These are phyloP conservation scores for Coccomyxa subellipsoidea DNA, from an alignment of 163 green algal genomes.

Conservation along the genomic window DNA sequence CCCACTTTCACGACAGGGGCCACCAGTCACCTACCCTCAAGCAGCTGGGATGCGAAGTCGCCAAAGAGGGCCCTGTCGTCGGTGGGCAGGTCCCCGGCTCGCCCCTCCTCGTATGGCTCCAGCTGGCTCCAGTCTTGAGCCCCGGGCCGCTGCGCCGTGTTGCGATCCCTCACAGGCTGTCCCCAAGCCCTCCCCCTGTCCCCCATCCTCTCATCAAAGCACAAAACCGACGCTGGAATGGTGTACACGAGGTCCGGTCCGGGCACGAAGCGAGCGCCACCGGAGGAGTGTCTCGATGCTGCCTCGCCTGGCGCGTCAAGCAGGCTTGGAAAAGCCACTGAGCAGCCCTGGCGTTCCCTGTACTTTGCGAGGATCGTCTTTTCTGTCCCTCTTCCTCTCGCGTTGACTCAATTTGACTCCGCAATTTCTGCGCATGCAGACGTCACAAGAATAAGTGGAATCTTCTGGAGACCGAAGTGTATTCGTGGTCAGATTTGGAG, in stretches of 20 bases:
- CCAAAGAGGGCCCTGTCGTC: background rate
- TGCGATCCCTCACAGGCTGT: background rate
- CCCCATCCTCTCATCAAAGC: background rate
- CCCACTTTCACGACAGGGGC: background rate
- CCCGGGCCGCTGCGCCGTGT: background rate
- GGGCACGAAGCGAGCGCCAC: background rate
- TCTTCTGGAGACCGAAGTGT: too few species aligned
- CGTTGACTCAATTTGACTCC: too few species aligned
- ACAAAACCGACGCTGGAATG: too few species aligned
- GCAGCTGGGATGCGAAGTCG: background rate
- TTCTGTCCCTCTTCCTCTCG: too few species aligned
- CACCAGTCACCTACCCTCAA: background rate
- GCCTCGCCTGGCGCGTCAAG: too few species aligned
- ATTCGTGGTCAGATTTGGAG: too few species aligned
- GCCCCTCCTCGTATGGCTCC: background rate
- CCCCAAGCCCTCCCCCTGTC: background rate
- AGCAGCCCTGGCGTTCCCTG: too few species aligned
- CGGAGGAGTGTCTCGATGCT: background rate
- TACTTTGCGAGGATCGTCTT: too few species aligned
- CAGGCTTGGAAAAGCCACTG: too few species aligned
- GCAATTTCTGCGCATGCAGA: too few species aligned
- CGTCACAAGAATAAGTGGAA: too few species aligned
- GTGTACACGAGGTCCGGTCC: too few species aligned
- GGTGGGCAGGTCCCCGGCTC: background rate
- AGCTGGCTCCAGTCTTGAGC: background rate